These are phyloP conservation scores for Linderniella brevidens DNA, from an alignment of 257 asterid genomes.

Conservation along the genomic window DNA sequence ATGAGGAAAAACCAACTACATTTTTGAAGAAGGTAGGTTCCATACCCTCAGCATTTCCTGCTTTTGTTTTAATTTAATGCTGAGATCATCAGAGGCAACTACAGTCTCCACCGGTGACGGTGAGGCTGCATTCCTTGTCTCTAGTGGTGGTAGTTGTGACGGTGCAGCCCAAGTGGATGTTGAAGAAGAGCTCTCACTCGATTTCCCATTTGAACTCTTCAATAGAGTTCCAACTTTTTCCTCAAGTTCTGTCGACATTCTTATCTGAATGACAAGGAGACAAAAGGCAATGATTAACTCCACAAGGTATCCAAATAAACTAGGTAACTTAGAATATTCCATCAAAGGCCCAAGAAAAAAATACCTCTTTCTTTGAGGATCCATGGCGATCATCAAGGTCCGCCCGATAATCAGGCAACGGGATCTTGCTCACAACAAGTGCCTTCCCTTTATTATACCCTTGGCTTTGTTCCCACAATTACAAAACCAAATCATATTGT, in stretches of 20 bases:
- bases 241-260: conserved; percentile 74
- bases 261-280: conserved; percentile 32
- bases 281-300: conserved; percentile 6
- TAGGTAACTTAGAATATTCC: neutral
- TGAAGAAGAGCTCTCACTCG: conserved; percentile 24
- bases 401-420: conserved; percentile 87
- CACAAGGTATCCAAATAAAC: conserved; percentile 6
- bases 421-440: conserved; percentile 86
- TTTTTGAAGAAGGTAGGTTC: conserved; percentile 7
- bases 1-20: conserved; percentile 9
- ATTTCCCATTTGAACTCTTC: conserved; percentile 29
- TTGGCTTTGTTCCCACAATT: conserved; percentile 76
- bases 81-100: conserved; percentile 30
- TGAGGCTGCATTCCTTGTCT: conserved; percentile 16
- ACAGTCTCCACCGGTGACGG: conserved; percentile 18
- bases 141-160: conserved; percentile 24
- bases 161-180: conserved; percentile 28
- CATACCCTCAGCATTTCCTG: conserved; percentile 81
- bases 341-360: conserved; percentile 1
- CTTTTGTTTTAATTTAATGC: conserved; percentile 43
- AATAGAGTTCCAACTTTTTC: conserved; percentile 58
- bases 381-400: conserved; percentile 95
- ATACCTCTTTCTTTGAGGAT: conserved; percentile 75
- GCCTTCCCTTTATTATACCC: conserved; percentile 80
- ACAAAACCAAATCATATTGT: conserved; percentile 18